Conservation (phyloP, 495 filamentous ascomycete species). For the Penicillium cinerascens region DNA sequence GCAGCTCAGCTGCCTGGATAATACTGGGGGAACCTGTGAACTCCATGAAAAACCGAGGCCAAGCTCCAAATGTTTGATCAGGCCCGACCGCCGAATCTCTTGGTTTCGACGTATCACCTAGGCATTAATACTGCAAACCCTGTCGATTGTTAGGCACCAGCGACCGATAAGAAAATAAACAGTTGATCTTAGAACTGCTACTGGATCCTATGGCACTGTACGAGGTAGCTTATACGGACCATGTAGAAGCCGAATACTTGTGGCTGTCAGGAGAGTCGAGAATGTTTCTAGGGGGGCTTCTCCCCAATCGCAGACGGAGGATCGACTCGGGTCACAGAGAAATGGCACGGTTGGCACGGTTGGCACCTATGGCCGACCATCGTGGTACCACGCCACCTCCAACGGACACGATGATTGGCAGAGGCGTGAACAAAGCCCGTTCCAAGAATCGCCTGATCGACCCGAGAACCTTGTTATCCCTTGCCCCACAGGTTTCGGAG, state of each 20-base stretch:
- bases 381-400: slow-evolving; percentile 4
- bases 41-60: neutral
- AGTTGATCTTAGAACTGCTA: neutral
- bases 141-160: neutral
- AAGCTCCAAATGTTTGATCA: neutral
- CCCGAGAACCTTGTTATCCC: slow-evolving; percentile 19
- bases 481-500: slow-evolving; percentile 7
- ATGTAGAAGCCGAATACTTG: neutral
- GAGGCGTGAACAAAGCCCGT: slow-evolving; percentile 2
- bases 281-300: neutral
- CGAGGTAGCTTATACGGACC: neutral
- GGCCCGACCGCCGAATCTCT: neutral
- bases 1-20: neutral
- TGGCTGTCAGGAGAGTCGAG: neutral
- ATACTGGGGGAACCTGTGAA: neutral
- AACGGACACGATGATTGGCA: slow-evolving; percentile 6
- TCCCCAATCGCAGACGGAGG: neutral
- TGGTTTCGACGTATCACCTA: neutral
- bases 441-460: slow-evolving; percentile 11
- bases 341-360: neutral
- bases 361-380: slow-evolving; percentile 7
- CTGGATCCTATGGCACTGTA: neutral
- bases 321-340: neutral
- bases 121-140: neutral
- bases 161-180: neutral